phyloP scores from a whole-genome alignment of 345 rosid species.

The Theobroma cacao region DNA sequence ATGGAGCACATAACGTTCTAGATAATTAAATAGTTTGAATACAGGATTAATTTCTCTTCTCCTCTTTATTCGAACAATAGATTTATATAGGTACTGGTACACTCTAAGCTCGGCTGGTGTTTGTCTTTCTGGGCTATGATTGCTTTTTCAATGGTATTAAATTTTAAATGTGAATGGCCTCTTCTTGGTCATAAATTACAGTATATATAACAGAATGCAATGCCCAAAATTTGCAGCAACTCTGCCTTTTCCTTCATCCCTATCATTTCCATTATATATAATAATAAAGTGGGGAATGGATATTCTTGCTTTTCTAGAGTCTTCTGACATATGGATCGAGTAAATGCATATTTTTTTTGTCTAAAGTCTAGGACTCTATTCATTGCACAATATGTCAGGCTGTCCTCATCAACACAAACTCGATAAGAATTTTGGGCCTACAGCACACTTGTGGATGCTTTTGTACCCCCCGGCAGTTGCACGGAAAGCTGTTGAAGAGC shows the following conservation, averaged over 20 bases:
- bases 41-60: neutral
- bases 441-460: neutral
- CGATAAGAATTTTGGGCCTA: too few relatives aligned
- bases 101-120: neutral
- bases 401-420: neutral
- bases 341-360: too few relatives aligned
- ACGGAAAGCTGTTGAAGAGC: neutral
- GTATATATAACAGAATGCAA: neutral
- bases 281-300: neutral
- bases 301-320: neutral
- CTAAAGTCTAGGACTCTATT: too few relatives aligned
- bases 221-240: neutral
- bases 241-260: neutral
- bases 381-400: neutral
- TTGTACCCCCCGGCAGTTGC: too few relatives aligned
- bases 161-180: neutral
- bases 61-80: neutral
- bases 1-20: constrained; percentile 10
- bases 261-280: neutral
- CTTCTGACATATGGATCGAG: neutral
- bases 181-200: neutral
- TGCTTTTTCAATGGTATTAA: neutral
- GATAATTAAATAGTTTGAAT: neutral
- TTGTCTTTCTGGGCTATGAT: neutral
- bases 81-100: neutral